Conservation (phyloP, 2,329 filamentous ascomycete species). For the Diaporthe sp. region DNA sequence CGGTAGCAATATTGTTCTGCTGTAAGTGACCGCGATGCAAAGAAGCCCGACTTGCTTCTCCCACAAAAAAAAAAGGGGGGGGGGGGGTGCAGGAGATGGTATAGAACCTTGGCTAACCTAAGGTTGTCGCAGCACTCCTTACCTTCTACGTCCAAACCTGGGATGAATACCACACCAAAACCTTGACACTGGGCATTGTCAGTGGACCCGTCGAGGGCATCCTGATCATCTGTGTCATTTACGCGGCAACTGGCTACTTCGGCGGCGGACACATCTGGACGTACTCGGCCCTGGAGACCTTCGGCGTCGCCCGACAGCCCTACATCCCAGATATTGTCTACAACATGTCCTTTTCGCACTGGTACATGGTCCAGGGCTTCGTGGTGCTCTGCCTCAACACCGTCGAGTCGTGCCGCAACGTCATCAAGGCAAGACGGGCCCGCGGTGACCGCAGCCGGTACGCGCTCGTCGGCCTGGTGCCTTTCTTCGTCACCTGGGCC, state of each 20-base stretch:
- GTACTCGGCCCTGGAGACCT: slow-evolving; percentile 79
- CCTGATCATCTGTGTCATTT: slow-evolving; percentile 85
- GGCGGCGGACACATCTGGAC: slow-evolving; percentile 96
- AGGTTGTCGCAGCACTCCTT: slow-evolving; percentile 72
- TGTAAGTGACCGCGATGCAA: slow-evolving; percentile 64
- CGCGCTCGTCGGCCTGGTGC: slow-evolving; percentile 85
- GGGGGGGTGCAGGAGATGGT: neutral
- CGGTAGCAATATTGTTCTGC: slow-evolving; percentile 85
- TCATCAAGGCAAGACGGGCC: slow-evolving; percentile 83
- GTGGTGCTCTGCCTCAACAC: slow-evolving; percentile 90
- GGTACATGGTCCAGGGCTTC: slow-evolving; percentile 90
- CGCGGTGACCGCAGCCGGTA: slow-evolving; percentile 80
- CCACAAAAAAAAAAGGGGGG: neutral
- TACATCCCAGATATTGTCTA: slow-evolving; percentile 81
- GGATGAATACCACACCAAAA: slow-evolving; percentile 99
- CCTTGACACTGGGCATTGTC: slow-evolving; percentile 89
- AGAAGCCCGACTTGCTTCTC: slow-evolving; percentile 28
- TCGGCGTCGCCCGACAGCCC: slow-evolving; percentile 75
- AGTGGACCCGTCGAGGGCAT: slow-evolving; percentile 97
- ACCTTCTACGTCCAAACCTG: slow-evolving; percentile 99
- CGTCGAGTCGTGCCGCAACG: slow-evolving; percentile 82
- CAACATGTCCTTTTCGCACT: slow-evolving; percentile 88
- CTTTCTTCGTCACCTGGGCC: slow-evolving; percentile 84
- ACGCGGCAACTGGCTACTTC: slow-evolving; percentile 84
- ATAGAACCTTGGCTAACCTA: slow-evolving; percentile 5